Conservation (phyloP, 2,329 filamentous ascomycete species). For the Exserohilum rostratum region DNA sequence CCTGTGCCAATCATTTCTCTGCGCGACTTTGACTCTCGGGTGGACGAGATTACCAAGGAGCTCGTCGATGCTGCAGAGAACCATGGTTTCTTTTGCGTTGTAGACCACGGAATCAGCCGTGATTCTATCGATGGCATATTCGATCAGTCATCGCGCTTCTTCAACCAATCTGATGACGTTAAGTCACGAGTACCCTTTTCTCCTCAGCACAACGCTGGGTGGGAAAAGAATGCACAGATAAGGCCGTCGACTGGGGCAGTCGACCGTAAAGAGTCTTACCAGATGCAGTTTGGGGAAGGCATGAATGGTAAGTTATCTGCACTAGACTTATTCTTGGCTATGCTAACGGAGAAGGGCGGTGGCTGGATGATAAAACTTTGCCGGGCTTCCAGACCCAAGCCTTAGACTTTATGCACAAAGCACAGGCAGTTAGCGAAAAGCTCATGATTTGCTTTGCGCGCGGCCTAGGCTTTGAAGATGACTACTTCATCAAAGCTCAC, state of each 20-base stretch:
- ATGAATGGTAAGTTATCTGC: constrained; percentile 51
- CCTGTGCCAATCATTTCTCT: constrained; percentile 54
- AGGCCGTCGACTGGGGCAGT: constrained; percentile 59
- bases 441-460: constrained; percentile 66
- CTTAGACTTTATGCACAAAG: constrained; percentile 61
- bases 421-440: constrained; percentile 60
- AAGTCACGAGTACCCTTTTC: constrained; percentile 61
- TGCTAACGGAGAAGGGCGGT: constrained; percentile 39
- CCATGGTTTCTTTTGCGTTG: constrained; percentile 65
- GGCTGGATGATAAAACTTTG: constrained; percentile 57
- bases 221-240: constrained; percentile 58
- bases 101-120: constrained; percentile 61
- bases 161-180: constrained; percentile 50
- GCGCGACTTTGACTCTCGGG: constrained; percentile 58
- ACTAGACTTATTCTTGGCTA: not conserved
- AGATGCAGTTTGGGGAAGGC: constrained; percentile 65
- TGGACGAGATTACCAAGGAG: constrained; percentile 60
- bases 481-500: constrained; percentile 63
- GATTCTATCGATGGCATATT: constrained; percentile 61
- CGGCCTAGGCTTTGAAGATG: constrained; percentile 61
- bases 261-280: constrained; percentile 67
- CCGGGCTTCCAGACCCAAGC: constrained; percentile 57
- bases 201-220: constrained; percentile 61
- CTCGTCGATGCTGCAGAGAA: constrained; percentile 62
- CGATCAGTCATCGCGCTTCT: constrained; percentile 59